Evolutionary conservation across 371 early-diverging fungal species (phyloP), one percentile per base, ranked within the genome.

Genomic region (Chytridium lagenaria): DNA sequence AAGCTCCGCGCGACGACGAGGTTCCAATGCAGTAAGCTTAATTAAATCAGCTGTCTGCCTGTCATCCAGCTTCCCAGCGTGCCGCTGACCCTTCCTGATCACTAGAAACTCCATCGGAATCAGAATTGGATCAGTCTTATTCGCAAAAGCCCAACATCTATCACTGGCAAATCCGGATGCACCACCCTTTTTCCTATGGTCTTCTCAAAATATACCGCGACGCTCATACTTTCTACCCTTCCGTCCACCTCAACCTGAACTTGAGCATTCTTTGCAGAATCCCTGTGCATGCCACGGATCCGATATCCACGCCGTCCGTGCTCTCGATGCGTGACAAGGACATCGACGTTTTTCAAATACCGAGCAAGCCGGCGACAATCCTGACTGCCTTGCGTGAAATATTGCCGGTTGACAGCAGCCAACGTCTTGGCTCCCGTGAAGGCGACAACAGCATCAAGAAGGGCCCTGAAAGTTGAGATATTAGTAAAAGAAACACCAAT

Each of bases 31-130:
- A 5, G 77, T 38, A 19, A 76, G 55, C 72, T 76, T 76, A 61
- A 76, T 76, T 2, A 76, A 51, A 33, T 76, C 76, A 1, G 76
- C 39, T 7, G 72, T 71, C 69, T 76, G 76, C 3, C 59, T 50
- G 28, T 76, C 76, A 26, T 44, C 57, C 44, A 76, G 65, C 69
- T 76, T 76, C 15, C 76, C 76, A 30, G 71, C 3, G 52, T 71
- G 72, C 10, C 76, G 37, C 40, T 76, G 76, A 16, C 59, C 50
- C 15, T 33, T 57, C 57, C 61, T 55, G n/a, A 84, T 72, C 19
- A 34, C 50, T 55, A 77, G 78, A 16, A 77, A 50, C 69, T 84
- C 84, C 76, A 82, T 78, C 51, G 84, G 84, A 16, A 84, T 31
- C 26, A 78, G 51, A 37, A 79, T 68, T n/a, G n/a, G 38, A 71